Evolutionary conservation across 805 yeast genomes (phyloP).

Genomic region (Alloascoidea hylecoeti): DNA sequence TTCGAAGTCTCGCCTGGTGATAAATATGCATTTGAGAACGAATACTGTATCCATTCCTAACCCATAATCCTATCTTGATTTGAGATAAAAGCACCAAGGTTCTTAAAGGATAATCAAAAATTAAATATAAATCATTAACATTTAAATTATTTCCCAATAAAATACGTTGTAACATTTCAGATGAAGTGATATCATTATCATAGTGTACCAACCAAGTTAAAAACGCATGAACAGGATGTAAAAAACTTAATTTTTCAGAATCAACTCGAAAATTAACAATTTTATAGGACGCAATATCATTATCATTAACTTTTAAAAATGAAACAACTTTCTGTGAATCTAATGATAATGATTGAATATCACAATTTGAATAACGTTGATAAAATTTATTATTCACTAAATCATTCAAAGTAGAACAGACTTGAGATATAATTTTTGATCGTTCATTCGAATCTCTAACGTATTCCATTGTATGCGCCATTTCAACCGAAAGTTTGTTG

Average conservation of each 20-base stretch:
- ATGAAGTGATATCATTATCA: conserved; percentile 12
- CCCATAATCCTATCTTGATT: conserved; percentile 86
- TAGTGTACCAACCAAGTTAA: conserved; percentile 59
- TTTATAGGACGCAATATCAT: too few relatives aligned
- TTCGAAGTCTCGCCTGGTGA: conserved; percentile 64
- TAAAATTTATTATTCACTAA: not conserved
- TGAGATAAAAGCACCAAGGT: conserved; percentile 71
- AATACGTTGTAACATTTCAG: conserved; percentile 10
- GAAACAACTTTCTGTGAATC: not conserved
- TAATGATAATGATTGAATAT: not conserved
- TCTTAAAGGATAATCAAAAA: conserved; percentile 66
- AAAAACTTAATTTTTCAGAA: conserved; percentile 42
- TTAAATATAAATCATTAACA: conserved; percentile 6
- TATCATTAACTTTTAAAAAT: too few relatives aligned
- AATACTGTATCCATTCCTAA: conserved; percentile 78
- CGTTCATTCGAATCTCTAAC: not conserved
- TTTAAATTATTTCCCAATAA: conserved; percentile 7
- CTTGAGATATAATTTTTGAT: not conserved
- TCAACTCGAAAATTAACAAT: conserved; percentile 28
- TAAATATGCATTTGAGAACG: conserved; percentile 71
- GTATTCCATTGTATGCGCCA: not conserved
- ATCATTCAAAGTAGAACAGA: not conserved
- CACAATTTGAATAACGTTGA: not conserved
- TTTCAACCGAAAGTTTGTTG: not conserved
- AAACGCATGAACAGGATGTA: conserved; percentile 72